Evolutionary conservation across 2,329 filamentous ascomycete species (phyloP).

Genomic region (Trichophaea hybrida): DNA sequence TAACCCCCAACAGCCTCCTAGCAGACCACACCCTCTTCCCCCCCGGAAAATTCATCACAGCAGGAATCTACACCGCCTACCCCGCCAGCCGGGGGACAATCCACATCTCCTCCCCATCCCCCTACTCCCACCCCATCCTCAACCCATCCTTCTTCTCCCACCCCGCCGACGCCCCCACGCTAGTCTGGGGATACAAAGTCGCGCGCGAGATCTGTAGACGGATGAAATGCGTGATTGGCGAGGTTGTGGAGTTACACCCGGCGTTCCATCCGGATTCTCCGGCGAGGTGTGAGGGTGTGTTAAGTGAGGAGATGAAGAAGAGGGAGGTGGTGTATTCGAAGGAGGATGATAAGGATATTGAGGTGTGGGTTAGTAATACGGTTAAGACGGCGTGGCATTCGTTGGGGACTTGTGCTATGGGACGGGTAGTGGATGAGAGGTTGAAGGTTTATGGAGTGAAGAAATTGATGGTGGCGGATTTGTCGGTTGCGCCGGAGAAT

Average conservation of each 20-base stretch:
- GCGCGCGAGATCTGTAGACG: slow-evolving; percentile 47
- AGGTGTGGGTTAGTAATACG: slow-evolving; percentile 33
- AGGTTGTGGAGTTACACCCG: slow-evolving; percentile 35
- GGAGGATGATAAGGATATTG: slow-evolving; percentile 38
- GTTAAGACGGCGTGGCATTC: slow-evolving; percentile 35
- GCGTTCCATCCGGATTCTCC: slow-evolving; percentile 34
- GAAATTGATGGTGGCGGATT: slow-evolving; percentile 31
- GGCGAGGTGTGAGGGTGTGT: slow-evolving; percentile 29
- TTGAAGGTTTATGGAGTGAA: slow-evolving; percentile 35
- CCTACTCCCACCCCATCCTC: slow-evolving; percentile 40
- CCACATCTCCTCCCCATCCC: slow-evolving; percentile 41
- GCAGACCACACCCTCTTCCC: slow-evolving; percentile 33
- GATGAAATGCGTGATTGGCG: slow-evolving; percentile 42
- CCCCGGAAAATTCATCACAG: slow-evolving; percentile 40
- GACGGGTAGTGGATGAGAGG: slow-evolving; percentile 35
- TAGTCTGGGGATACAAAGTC: slow-evolving; percentile 51
- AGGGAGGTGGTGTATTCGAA: slow-evolving; percentile 34
- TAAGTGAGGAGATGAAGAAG: slow-evolving; percentile 10
- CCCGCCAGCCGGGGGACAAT: slow-evolving; percentile 47
- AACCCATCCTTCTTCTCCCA: slow-evolving; percentile 43
- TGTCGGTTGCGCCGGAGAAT: slow-evolving; percentile 26
- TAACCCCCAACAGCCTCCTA: slow-evolving; percentile 29
- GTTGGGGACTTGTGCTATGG: slow-evolving; percentile 37
- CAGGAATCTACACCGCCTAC: slow-evolving; percentile 43
- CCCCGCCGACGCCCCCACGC: slow-evolving; percentile 44